These are phyloP conservation scores for Cyclocybe aegerita DNA, from an alignment of 768 basidiomycete species.

Conservation along the genomic window DNA sequence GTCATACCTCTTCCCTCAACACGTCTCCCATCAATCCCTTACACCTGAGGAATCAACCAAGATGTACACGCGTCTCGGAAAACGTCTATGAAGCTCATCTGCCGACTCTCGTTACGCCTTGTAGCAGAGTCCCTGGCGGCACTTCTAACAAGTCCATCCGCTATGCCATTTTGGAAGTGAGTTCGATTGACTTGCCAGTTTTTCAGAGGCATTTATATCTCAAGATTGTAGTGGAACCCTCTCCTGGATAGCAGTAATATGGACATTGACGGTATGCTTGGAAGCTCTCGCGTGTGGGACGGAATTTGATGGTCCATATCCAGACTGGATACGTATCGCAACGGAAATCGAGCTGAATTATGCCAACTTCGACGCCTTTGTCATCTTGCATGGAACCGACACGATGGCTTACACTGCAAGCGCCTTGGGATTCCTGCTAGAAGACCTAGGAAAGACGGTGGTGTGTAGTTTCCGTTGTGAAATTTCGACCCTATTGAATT, in stretches of 20 bases:
- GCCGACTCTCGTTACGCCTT: slow-evolving; percentile 80
- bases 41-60: slow-evolving; percentile 27
- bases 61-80: slow-evolving; percentile 53
- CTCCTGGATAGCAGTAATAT: slow-evolving; percentile 89
- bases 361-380: slow-evolving; percentile 80
- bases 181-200: slow-evolving; percentile 5
- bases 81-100: slow-evolving; percentile 71
- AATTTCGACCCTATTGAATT: not conserved
- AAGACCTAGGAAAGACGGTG: slow-evolving; percentile 91
- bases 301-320: slow-evolving; percentile 2
- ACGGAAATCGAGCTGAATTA: slow-evolving; percentile 95
- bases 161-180: slow-evolving; percentile 82
- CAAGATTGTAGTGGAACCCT: slow-evolving; percentile 68
- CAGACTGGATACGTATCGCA: slow-evolving; percentile 90
- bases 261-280: slow-evolving; percentile 64
- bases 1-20: slow-evolving; percentile 37
- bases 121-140: slow-evolving; percentile 58
- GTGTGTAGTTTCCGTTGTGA: slow-evolving; percentile 35
- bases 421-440: slow-evolving; percentile 86
- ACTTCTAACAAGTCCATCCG: slow-evolving; percentile 70
- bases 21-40: slow-evolving; percentile 23
- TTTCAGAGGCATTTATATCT: slow-evolving; percentile 10
- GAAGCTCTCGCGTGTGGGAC: slow-evolving; percentile 1
- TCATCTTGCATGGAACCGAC: slow-evolving; percentile 89
- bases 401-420: slow-evolving; percentile 91